These are phyloP conservation scores for Monilinia aucupariae DNA, from an alignment of 2,329 filamentous ascomycete genomes.

Conservation along the genomic window DNA sequence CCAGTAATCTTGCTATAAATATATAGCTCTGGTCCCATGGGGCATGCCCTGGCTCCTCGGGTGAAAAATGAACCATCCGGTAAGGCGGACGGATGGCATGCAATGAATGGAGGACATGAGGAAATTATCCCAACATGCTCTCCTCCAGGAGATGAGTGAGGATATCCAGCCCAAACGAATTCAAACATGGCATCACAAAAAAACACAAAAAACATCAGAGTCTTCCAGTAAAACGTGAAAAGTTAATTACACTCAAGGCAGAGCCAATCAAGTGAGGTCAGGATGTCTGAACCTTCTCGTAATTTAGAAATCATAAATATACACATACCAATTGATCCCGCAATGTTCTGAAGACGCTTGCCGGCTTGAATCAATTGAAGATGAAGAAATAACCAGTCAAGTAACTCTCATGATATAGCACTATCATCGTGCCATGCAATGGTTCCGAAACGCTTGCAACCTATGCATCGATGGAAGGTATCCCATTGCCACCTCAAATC, in stretches of 20 bases:
- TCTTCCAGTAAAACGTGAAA: too few relatives aligned
- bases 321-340: not conserved
- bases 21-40: too few relatives aligned
- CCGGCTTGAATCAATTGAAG: not conserved
- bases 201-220: too few relatives aligned
- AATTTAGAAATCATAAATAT: not conserved
- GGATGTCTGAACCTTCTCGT: not conserved
- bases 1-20: too few relatives aligned
- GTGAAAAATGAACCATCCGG: too few relatives aligned
- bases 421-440: not conserved
- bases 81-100: too few relatives aligned
- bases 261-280: not conserved
- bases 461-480: not conserved
- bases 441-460: not conserved
- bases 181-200: too few relatives aligned
- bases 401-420: not conserved
- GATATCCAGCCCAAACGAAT: too few relatives aligned
- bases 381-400: not conserved
- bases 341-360: not conserved
- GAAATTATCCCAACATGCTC: too few relatives aligned
- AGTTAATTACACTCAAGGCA: not conserved
- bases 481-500: not conserved
- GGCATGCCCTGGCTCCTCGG: too few relatives aligned
- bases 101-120: too few relatives aligned
- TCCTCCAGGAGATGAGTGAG: too few relatives aligned